A percentile compares a stretch with the other conserved stretches of the same genome.
phyloP scores from a whole-genome alignment of 768 basidiomycete genomes.

The Wakefieldia striispora region DNA sequence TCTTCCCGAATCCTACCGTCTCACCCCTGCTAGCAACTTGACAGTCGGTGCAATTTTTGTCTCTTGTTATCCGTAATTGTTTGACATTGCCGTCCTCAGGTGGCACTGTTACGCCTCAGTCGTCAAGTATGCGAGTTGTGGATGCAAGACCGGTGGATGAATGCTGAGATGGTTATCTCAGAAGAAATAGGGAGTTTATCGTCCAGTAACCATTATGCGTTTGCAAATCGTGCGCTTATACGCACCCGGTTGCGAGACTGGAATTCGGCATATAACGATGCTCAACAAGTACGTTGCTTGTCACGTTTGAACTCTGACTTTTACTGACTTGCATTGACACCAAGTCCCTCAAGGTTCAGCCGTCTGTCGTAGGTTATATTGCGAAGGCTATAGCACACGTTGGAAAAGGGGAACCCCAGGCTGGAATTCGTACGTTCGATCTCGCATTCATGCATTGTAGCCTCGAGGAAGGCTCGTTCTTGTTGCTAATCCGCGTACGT shows the following conservation, averaged over 20 bases:
- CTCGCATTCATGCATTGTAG: conserved; percentile 13
- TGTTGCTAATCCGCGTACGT: conserved; percentile 14
- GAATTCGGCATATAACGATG: conserved; percentile 7
- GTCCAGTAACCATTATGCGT: background rate
- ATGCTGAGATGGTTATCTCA: conserved; percentile 6
- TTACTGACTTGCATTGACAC: background rate
- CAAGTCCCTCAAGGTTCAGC: conserved; percentile 12
- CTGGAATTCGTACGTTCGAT: conserved; percentile 13
- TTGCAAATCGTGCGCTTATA: conserved; percentile 12
- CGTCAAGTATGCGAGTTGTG: conserved; percentile 1
- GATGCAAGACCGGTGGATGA: conserved; percentile 5
- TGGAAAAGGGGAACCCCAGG: conserved; percentile 8
- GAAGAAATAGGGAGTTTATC: conserved; percentile 7
- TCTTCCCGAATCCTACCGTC: conserved; percentile 7
- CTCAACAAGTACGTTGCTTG: conserved; percentile 1
- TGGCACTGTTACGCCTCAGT: conserved; percentile 7
- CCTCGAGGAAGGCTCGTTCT: conserved; percentile 5
- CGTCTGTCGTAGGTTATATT: conserved; percentile 12
- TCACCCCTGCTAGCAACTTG: background rate
- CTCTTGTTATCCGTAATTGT: background rate
- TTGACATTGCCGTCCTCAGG: background rate
- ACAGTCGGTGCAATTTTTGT: background rate
- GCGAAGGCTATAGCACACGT: conserved; percentile 15
- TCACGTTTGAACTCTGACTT: background rate
- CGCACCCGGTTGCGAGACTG: conserved; percentile 9